Conservation (phyloP, 179 eudicot genomes). For the Monotropa hypopitys region DNA sequence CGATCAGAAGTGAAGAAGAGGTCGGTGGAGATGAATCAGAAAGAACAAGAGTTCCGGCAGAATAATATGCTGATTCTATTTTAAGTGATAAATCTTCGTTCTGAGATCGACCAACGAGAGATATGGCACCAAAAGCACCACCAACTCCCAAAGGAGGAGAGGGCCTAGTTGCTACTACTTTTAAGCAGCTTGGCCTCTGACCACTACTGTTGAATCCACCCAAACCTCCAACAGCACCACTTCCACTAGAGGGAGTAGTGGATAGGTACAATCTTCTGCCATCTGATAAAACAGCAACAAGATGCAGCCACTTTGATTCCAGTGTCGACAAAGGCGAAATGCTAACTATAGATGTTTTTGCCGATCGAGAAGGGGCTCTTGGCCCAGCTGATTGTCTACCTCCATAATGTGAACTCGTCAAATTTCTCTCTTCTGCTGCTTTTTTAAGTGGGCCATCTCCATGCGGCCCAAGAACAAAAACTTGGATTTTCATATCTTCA, state of each 20-base stretch:
- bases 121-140: slow-evolving; percentile 59
- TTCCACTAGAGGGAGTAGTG: slow-evolving; percentile 60
- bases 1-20: slow-evolving; percentile 73
- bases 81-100: slow-evolving; percentile 75
- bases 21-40: slow-evolving; percentile 94
- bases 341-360: slow-evolving; percentile 67
- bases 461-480: slow-evolving; percentile 53
- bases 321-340: slow-evolving; percentile 79
- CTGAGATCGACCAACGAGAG: slow-evolving; percentile 74
- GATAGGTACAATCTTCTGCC: slow-evolving; percentile 93
- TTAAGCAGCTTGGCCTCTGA: slow-evolving; percentile 74
- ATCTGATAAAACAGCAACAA: slow-evolving; percentile 90
- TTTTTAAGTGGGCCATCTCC: slow-evolving; percentile 83
- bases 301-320: slow-evolving; percentile 91
- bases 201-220: slow-evolving; percentile 37
- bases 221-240: slow-evolving; percentile 45
- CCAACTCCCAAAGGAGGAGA: slow-evolving; percentile 90
- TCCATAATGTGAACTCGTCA: slow-evolving; percentile 58
- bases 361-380: slow-evolving; percentile 46
- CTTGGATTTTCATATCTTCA: slow-evolving; percentile 91
- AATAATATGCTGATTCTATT: slow-evolving; percentile 74
- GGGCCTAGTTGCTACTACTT: slow-evolving; percentile 75
- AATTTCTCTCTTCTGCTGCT: slow-evolving; percentile 84
- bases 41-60: slow-evolving; percentile 82
- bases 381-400: slow-evolving; percentile 64